phyloP scores from a whole-genome alignment of 495 filamentous ascomycete genomes.

The Podospora tetraspora region DNA sequence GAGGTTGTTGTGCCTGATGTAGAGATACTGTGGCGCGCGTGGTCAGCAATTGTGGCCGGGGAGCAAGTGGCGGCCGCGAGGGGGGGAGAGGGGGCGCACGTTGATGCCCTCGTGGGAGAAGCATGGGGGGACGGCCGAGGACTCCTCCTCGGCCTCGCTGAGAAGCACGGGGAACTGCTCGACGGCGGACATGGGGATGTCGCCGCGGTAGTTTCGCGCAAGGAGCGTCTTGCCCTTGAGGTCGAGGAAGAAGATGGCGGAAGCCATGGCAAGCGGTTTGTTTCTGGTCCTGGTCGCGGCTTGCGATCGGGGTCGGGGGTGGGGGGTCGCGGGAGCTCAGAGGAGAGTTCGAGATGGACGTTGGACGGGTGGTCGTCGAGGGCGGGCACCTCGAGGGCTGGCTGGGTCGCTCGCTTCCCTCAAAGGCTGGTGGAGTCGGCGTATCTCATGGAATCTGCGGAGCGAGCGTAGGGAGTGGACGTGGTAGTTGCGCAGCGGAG shows the following conservation, averaged over 20 bases:
- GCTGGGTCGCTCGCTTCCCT: not conserved
- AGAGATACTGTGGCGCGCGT: conserved; percentile 69
- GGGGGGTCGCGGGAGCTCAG: conserved; percentile 4
- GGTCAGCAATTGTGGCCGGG: not conserved
- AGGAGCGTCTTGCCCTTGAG: conserved; percentile 99
- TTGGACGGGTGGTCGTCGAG: not conserved
- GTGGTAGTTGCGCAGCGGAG: not conserved
- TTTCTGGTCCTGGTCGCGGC: conserved; percentile 9
- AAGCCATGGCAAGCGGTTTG: conserved; percentile 67
- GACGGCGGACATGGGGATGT: conserved; percentile 98
- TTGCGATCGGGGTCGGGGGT: not conserved
- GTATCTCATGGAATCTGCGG: not conserved
- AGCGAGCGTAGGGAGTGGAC: not conserved
- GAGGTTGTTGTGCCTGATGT: conserved; percentile 99
- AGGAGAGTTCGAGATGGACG: not conserved
- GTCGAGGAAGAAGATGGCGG: conserved; percentile 97
- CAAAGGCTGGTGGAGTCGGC: not conserved
- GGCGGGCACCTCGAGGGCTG: not conserved
- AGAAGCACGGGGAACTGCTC: conserved; percentile 97
- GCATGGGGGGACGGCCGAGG: conserved; percentile 93
- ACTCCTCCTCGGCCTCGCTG: conserved; percentile 98
- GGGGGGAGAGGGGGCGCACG: conserved; percentile 45
- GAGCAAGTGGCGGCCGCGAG: not conserved
- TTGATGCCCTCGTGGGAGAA: conserved; percentile 99
- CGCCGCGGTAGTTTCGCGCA: conserved; percentile 96